Evolutionary conservation across 2,329 filamentous ascomycete species (phyloP), one percentile per base, ranked within the genome.

Genomic region (Ophiosphaerella korrae): DNA sequence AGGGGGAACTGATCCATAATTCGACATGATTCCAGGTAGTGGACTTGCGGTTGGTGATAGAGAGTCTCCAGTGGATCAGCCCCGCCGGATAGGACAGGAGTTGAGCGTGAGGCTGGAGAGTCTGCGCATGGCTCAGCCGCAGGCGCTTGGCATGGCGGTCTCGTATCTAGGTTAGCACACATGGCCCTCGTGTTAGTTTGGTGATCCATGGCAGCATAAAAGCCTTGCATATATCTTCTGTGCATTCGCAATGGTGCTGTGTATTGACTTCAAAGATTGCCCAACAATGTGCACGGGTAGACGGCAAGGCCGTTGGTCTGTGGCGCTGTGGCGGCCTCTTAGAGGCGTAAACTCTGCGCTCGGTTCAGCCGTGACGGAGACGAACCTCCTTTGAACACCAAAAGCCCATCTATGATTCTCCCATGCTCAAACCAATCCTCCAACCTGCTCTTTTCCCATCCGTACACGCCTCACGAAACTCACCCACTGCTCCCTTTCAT

Each of bases 1-100:
- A 2, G 66, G 61, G 33, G 66, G 64, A 41, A 63, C 62, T 7
- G 52, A 61, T n/a, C 64, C 62, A 43, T 64, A 71, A 42, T 73
- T 68, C 34, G 68, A 70, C 70, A 73, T 73, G 26, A 18, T 42
- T 14, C 16, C 1, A 16, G 9, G n/a, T 36, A 18, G 3, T n/a
- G 8, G 34, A n/a, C 34, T 36, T 36, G 34, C 34, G 14, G 18
- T 36, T 36, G n/a, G n/a, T 16, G 34, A 7, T 39, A 11, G 36
- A 4, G 21, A 24, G 16, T 23, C 36, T 6, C n/a, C 12, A n/a
- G 14, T n/a, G 23, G 26, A 16, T 16, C 14, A 41, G 46, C 32
- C 45, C 44, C 14, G 42, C 41, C 34, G 37, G 36, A 44, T 39
- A 35, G 29, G 36, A 36, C 32, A 37, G n/a, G 37, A 41, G 8